Evolutionary conservation across 192 early-diverging fungal genomes (phyloP).

Genomic region (Coemansia sp.): DNA sequence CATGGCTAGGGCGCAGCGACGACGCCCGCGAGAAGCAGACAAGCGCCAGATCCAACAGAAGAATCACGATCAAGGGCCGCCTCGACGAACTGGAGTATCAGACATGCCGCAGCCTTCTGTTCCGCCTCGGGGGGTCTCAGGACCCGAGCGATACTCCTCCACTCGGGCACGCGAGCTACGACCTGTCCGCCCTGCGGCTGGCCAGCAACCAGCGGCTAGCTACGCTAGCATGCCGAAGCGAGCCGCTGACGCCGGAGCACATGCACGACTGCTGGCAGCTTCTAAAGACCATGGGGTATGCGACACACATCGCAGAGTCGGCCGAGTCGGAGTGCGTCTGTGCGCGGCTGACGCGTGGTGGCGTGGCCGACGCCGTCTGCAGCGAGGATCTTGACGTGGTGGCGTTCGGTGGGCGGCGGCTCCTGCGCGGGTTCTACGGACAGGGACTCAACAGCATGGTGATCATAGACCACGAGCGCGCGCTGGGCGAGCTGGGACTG

Average conservation of each 20-base stretch:
- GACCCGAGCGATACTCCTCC: not conserved
- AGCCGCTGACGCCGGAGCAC: slow-evolving; percentile 54
- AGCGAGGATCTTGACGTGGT: slow-evolving; percentile 57
- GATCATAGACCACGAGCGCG: slow-evolving; percentile 55
- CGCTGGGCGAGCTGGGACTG: slow-evolving; percentile 53
- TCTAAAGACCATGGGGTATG: slow-evolving; percentile 55
- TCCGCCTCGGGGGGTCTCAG: slow-evolving; percentile 10
- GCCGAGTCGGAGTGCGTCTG: slow-evolving; percentile 69
- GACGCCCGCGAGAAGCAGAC: not conserved
- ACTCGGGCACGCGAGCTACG: not conserved
- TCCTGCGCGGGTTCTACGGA: slow-evolving; percentile 34
- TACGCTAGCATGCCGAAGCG: slow-evolving; percentile 53
- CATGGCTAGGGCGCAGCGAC: not conserved
- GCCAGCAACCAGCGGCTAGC: slow-evolving; percentile 24
- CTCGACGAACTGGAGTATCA: slow-evolving; percentile 28
- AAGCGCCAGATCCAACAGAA: not conserved
- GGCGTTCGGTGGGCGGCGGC: slow-evolving; percentile 27
- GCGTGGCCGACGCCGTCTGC: slow-evolving; percentile 58
- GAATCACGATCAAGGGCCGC: slow-evolving; percentile 17
- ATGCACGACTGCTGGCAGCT: slow-evolving; percentile 53
- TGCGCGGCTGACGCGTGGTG: slow-evolving; percentile 54
- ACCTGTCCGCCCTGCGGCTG: slow-evolving; percentile 12
- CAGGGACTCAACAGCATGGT: slow-evolving; percentile 24
- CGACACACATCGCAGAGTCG: slow-evolving; percentile 42
- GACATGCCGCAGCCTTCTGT: slow-evolving; percentile 17